Conservation (phyloP, 179 eudicot species). For the Silene vulgaris region DNA sequence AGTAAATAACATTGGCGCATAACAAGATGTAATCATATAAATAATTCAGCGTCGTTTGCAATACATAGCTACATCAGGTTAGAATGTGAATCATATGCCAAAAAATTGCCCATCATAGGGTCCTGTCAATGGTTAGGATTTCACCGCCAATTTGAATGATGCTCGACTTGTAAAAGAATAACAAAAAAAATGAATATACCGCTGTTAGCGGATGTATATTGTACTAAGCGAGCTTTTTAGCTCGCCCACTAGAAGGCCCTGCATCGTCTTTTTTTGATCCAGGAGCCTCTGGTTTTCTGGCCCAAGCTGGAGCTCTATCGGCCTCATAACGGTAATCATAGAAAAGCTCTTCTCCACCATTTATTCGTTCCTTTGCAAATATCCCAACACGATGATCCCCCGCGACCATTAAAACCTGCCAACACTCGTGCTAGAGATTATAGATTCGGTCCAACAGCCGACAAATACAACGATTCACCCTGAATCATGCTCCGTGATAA, state of each 20-base stretch:
- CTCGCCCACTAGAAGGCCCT: conserved; percentile 80
- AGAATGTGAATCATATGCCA: conserved; percentile 26
- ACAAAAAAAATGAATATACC: conserved; percentile 16
- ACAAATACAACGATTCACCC: background rate
- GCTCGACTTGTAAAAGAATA: conserved; percentile 29
- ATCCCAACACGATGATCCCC: conserved; percentile 98
- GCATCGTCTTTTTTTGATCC: conserved; percentile 76
- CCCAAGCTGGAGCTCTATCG: conserved; percentile 96
- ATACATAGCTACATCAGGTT: conserved; percentile 24
- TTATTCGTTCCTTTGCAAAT: conserved; percentile 84
- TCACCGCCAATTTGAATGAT: conserved; percentile 15
- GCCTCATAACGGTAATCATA: conserved; percentile 89
- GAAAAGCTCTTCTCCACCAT: conserved; percentile 86
- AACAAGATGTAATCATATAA: background rate
- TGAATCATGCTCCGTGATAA: background rate
- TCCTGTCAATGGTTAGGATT: conserved; percentile 28
- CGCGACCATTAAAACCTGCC: conserved; percentile 89
- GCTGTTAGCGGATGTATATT: background rate
- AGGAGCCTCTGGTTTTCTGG: conserved; percentile 74
- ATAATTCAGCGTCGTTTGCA: conserved; percentile 15
- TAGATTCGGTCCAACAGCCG: background rate
- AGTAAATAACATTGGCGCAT: too few species aligned
- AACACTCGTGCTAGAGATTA: conserved; percentile 11
- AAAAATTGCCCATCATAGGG: conserved; percentile 20
- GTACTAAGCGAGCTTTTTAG: conserved; percentile 66